Percentiles rank a stretch among this genome's conserved stretches.
Evolutionary conservation across 306 rosid genomes (phyloP).

Genomic region (Begonia masoniana): DNA sequence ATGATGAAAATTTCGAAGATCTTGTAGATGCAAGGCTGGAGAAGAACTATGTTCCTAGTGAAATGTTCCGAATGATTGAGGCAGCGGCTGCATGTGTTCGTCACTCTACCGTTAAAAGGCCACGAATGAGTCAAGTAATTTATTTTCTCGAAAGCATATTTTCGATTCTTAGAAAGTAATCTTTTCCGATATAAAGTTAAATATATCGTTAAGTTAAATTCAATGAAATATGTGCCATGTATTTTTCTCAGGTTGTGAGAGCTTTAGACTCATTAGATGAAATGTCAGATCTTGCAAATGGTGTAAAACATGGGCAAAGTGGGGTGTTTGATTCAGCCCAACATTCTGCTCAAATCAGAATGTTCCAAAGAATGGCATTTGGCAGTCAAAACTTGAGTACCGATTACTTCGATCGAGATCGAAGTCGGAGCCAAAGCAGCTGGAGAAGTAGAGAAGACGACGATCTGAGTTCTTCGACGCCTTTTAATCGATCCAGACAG

Average conservation of each 20-base stretch:
- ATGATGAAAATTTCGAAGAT: too few species aligned
- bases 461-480: constrained; percentile 21
- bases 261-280: constrained; percentile 79
- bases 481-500: constrained; percentile 37
- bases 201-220: too few species aligned
- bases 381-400: constrained; percentile 65
- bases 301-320: constrained; percentile 89
- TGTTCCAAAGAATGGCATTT: constrained; percentile 84
- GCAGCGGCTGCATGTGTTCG: not conserved
- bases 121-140: constrained; percentile 1
- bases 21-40: too few species aligned
- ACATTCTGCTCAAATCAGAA: constrained; percentile 74
- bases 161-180: not conserved
- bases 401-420: constrained; percentile 37
- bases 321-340: constrained; percentile 46
- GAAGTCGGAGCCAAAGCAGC: constrained; percentile 57
- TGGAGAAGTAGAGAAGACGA: constrained; percentile 42
- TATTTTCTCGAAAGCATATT: not conserved
- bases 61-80: too few species aligned
- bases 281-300: constrained; percentile 56
- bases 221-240: not conserved
- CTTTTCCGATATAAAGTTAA: not conserved
- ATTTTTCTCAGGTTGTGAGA: constrained; percentile 55
- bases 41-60: too few species aligned
- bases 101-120: not conserved